Evolutionary conservation across 2,329 filamentous ascomycete genomes (phyloP), one percentile per base, ranked within the genome.

Genomic region (Aspergillus brunneoviolaceus): DNA sequence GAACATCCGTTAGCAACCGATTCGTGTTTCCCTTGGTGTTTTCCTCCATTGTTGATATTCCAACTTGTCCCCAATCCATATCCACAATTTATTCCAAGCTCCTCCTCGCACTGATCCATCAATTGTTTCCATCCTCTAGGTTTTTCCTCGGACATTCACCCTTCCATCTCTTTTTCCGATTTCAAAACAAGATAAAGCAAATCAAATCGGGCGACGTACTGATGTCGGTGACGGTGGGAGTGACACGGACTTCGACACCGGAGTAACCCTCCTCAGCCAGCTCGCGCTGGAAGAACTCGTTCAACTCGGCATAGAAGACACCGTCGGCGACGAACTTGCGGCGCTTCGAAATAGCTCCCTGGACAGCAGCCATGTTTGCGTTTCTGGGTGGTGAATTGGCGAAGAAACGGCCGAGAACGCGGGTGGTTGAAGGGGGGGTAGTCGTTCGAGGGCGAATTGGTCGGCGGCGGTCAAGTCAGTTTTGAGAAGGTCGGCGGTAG

Each of bases 231-330:
- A 99, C 95, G 81, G 95, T 99, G 73, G 95, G 95, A 75, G 95
- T 99, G 76, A 99, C 95, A 87, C 96, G 92, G 85, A 99, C 95
- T 87, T 99, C 96, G 81, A 99, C 95, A 81, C 95, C 95, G 60
- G 95, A 99, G 89, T 99, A 99, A 76, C 95, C 95, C 86, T 99
- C 96, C 89, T 99, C 95, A 80, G 95, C 95, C 80, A 99, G 87
- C 86, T 99, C 95, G 83, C 95, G 94, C 89, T 98, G 95, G 92
- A 99, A 99, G 90, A 99, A 99, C 87, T 99, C 95, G 90, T 99
- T 99, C 83, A 99, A 86, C 86, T 99, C 95, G 86, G 95, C 95
- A 84, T 97, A 99, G 91, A 99, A 99, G 79, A 99, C 95, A 89
- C 95, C 95, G 84, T 99, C 95, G 74, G 90, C 91, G 80, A 94